These are phyloP conservation scores for Nematocida sp. DNA, from an alignment of 371 early-diverging fungal species.

Conservation along the genomic window DNA sequence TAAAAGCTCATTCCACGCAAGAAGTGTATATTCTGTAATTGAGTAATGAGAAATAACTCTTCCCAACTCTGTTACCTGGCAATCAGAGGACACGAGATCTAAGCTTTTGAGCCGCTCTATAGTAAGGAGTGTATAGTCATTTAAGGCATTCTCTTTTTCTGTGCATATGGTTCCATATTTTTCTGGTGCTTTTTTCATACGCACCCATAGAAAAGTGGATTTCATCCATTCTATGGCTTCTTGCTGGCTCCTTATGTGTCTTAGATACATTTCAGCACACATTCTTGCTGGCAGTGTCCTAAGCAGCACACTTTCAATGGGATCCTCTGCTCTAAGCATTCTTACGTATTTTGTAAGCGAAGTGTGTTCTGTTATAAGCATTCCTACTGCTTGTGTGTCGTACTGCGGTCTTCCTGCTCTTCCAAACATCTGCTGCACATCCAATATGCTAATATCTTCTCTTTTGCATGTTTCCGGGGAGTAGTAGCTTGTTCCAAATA, in stretches of 20 bases:
- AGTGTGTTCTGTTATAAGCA: slow-evolving; percentile 83
- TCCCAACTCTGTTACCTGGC: slow-evolving; percentile 24
- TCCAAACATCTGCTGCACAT: slow-evolving; percentile 88
- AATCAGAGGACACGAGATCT: slow-evolving; percentile 37
- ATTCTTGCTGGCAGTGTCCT: slow-evolving; percentile 78
- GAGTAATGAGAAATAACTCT: slow-evolving; percentile 26
- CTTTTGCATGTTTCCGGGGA: slow-evolving; percentile 82
- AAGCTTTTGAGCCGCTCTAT: slow-evolving; percentile 53
- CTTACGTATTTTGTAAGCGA: slow-evolving; percentile 87
- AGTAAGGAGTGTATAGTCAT: slow-evolving; percentile 56
- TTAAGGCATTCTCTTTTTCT: slow-evolving; percentile 42
- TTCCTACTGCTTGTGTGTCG: slow-evolving; percentile 88
- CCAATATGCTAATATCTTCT: slow-evolving; percentile 72
- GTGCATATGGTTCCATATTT: slow-evolving; percentile 53
- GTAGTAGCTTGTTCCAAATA: slow-evolving; percentile 93
- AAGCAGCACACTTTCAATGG: slow-evolving; percentile 92
- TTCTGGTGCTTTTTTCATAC: slow-evolving; percentile 70
- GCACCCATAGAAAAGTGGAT: slow-evolving; percentile 86
- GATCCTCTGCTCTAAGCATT: slow-evolving; percentile 81
- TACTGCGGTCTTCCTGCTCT: slow-evolving; percentile 97
- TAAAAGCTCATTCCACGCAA: slow-evolving; percentile 3
- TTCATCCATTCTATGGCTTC: slow-evolving; percentile 92
- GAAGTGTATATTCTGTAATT: slow-evolving; percentile 19
- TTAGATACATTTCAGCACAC: slow-evolving; percentile 91
- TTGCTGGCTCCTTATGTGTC: slow-evolving; percentile 77